These are phyloP conservation scores for Chalara sp. DNA, from an alignment of 2,329 filamentous ascomycete genomes.

Conservation along the genomic window DNA sequence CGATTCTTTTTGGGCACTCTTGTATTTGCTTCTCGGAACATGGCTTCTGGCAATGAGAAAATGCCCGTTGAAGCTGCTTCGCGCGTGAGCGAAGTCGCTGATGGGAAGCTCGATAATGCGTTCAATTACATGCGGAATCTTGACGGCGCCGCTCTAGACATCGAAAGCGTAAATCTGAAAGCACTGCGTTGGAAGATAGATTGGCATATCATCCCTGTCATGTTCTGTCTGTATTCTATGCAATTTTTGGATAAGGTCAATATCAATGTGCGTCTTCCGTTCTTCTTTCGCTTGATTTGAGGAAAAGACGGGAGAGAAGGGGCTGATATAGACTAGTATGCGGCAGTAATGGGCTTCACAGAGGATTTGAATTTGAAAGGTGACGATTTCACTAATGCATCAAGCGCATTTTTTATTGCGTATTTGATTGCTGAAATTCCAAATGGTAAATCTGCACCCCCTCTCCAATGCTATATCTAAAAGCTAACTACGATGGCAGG, in stretches of 20 bases:
- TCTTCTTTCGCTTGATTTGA: neutral
- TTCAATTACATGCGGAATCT: too few species aligned
- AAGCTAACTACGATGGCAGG: too few species aligned
- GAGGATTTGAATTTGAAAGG: neutral
- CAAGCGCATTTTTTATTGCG: neutral
- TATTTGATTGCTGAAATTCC: neutral
- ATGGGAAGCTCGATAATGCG: too few species aligned
- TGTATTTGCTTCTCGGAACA: too few species aligned
- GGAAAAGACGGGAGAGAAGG: neutral
- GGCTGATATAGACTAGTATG: neutral
- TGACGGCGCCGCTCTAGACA: too few species aligned
- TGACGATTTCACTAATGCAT: neutral
- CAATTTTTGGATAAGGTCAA: neutral
- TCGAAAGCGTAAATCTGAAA: neutral
- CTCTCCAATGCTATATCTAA: too few species aligned
- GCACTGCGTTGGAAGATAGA: neutral
- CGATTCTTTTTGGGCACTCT: too few species aligned
- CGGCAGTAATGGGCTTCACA: neutral
- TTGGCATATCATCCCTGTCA: neutral
- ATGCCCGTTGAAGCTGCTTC: too few species aligned
- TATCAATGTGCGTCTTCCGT: neutral
- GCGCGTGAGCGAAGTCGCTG: too few species aligned
- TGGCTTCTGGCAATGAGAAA: too few species aligned
- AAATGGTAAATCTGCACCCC: neutral
- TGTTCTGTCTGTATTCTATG: neutral